Base-by-base conservation (phyloP, 2,329 filamentous ascomycete genomes). In the Cladosporium sphaerospermum region DNA sequence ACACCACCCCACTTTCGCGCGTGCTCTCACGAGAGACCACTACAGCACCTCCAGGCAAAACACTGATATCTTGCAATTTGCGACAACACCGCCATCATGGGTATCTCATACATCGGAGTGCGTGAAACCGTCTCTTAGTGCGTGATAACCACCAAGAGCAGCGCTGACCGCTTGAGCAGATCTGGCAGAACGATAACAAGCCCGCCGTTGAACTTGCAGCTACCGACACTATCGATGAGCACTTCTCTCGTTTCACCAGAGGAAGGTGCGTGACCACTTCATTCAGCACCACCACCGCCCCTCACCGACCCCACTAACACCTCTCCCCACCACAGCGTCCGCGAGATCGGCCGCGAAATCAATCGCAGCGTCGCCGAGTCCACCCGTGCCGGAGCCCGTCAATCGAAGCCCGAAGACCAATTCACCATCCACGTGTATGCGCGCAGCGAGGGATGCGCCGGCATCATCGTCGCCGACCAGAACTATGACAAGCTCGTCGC, bases 81-180 rank as follows among this genome's bases (percentile, higher is more conserved):
- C 23, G 23, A 28, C 36, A 13, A 9, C 19, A 59, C 61, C 65
- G 69, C 68, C 73, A 84, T 64, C 68, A 92, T 92, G 88, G 92
- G 91, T 82, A 76, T 93, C 71, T 80, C 87, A 72, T 93, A 93
- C 73, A 89, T 95, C 68, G 89, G 88, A 64, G 89, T 93, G 84
- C 59, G 84, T 47, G 54, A 10, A 5, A 28, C 23, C 23, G 23
- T 28, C 53, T 31, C 40, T 43, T 28, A 7, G 23, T 28, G 5
- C 4, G 23, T 28, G 23, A 39, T 41, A 45, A 39, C 43, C 45
- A 45, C 14, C 56, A 33, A 37, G 31, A 9, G 32, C 53, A 58
- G 33, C 39, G 47, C 47, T 50, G 47, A 50, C 47, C 47, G 47
- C 57, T 61, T 52, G 45, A 18, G 55, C 65, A 95, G 89, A 82